These are phyloP conservation scores for Pleurotus citrinopileatus DNA, from an alignment of 768 basidiomycete genomes.

Conservation along the genomic window DNA sequence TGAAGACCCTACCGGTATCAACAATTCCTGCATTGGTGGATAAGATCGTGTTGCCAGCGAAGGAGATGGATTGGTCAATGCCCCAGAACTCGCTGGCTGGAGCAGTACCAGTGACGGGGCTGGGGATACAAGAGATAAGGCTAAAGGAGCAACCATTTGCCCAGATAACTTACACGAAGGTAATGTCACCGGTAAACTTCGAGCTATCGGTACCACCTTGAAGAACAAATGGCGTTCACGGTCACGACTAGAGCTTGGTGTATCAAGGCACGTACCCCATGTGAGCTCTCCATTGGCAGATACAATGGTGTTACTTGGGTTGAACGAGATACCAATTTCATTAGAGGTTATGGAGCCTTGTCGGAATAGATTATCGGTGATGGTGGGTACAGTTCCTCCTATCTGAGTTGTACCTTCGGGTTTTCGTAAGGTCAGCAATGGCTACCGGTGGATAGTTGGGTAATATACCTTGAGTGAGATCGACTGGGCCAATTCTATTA, in stretches of 20 bases:
- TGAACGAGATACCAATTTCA: slow-evolving; percentile 34
- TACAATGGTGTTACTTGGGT: slow-evolving; percentile 28
- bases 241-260: background rate
- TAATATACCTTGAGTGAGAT: slow-evolving; percentile 35
- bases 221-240: background rate
- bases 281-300: slow-evolving; percentile 17
- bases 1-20: slow-evolving; percentile 26
- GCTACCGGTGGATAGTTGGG: background rate
- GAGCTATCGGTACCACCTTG: slow-evolving; percentile 25
- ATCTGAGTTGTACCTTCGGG: slow-evolving; percentile 3
- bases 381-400: slow-evolving; percentile 32
- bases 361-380: slow-evolving; percentile 36
- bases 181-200: slow-evolving; percentile 25
- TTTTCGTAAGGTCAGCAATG: slow-evolving; percentile 9
- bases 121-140: slow-evolving; percentile 7
- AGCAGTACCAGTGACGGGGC: slow-evolving; percentile 17
- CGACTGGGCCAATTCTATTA: slow-evolving; percentile 41
- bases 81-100: slow-evolving; percentile 42
- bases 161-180: slow-evolving; percentile 27
- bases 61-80: slow-evolving; percentile 37
- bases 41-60: slow-evolving; percentile 30
- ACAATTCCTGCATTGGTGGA: slow-evolving; percentile 34
- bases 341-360: slow-evolving; percentile 27
- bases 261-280: slow-evolving; percentile 14
- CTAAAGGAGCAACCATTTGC: background rate